Conservation (phyloP, 2,329 filamentous ascomycete genomes). For the Pseudocercospora eumusae region DNA sequence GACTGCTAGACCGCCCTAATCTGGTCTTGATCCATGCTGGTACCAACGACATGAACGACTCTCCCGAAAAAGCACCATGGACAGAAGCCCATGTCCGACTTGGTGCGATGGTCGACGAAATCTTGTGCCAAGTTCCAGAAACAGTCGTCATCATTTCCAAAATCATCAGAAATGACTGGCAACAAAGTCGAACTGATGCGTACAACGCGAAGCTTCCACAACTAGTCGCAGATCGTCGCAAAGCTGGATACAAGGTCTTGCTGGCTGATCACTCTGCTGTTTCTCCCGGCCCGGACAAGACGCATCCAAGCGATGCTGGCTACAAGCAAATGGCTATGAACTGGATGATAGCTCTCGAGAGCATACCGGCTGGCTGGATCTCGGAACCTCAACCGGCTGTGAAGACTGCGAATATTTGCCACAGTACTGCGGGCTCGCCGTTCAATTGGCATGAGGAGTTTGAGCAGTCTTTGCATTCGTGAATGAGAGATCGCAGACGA, state of each 20-base stretch:
- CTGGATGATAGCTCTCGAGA: neutral
- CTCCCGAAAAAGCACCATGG: constrained; percentile 28
- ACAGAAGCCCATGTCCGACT: constrained; percentile 40
- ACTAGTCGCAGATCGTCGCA: constrained; percentile 29
- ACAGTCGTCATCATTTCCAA: constrained; percentile 43
- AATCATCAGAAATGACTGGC: constrained; percentile 35
- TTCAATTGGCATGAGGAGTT: constrained; percentile 1
- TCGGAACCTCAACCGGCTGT: neutral
- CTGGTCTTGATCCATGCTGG: constrained; percentile 40
- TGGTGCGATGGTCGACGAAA: constrained; percentile 38
- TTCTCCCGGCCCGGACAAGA: neutral
- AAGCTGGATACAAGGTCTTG: constrained; percentile 32
- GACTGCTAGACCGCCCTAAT: constrained; percentile 34
- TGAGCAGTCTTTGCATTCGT: neutral
- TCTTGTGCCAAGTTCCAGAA: constrained; percentile 37
- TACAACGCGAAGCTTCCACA: constrained; percentile 35
- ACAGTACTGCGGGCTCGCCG: neutral
- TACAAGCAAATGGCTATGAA: constrained; percentile 6
- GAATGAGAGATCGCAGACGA: neutral
- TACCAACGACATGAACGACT: constrained; percentile 40
- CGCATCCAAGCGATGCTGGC: constrained; percentile 7
- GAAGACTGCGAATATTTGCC: neutral
- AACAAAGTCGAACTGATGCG: constrained; percentile 23
- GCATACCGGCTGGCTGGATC: constrained; percentile 1
- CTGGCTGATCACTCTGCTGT: constrained; percentile 32